These are phyloP conservation scores for Mrakia gelida DNA, from an alignment of 768 basidiomycete genomes.

Conservation along the genomic window DNA sequence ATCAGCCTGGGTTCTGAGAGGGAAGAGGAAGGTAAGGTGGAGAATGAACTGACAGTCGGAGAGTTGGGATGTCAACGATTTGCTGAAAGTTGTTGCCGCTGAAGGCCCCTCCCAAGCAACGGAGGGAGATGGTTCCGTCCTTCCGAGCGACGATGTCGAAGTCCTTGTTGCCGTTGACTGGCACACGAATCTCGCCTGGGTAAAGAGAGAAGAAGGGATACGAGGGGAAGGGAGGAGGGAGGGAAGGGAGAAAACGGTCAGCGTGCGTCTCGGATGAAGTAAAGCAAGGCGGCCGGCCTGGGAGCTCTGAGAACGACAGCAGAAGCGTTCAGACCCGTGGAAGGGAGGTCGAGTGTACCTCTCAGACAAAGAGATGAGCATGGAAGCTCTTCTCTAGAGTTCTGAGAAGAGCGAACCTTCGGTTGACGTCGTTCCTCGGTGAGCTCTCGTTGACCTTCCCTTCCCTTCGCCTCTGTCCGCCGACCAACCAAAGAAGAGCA, in stretches of 20 bases:
- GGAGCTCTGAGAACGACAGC: not conserved
- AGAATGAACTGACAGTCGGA: constrained; percentile 14
- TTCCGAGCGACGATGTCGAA: constrained; percentile 23
- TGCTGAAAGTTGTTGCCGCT: not conserved
- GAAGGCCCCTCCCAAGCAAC: constrained; percentile 29
- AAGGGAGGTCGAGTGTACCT: not conserved
- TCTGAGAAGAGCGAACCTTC: not conserved
- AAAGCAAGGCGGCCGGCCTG: not conserved
- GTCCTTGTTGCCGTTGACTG: constrained; percentile 32
- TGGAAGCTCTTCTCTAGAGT: too few relatives aligned
- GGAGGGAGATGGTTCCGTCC: constrained; percentile 13
- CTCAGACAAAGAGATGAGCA: not conserved
- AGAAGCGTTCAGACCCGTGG: not conserved
- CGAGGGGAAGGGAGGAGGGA: not conserved
- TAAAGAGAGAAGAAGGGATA: too few relatives aligned
- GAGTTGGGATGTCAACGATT: constrained; percentile 7
- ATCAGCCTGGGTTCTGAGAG: not conserved
- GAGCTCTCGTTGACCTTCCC: not conserved
- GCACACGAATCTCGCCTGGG: constrained; percentile 1
- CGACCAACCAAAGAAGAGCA: not conserved
- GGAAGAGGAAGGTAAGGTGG: not conserved
- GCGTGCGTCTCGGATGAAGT: not conserved
- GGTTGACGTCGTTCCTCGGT: not conserved
- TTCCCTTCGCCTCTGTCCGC: not conserved
- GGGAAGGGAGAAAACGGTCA: not conserved